Conservation (phyloP, 176 grass and related monocot species). For the Oryza longistaminata region DNA sequence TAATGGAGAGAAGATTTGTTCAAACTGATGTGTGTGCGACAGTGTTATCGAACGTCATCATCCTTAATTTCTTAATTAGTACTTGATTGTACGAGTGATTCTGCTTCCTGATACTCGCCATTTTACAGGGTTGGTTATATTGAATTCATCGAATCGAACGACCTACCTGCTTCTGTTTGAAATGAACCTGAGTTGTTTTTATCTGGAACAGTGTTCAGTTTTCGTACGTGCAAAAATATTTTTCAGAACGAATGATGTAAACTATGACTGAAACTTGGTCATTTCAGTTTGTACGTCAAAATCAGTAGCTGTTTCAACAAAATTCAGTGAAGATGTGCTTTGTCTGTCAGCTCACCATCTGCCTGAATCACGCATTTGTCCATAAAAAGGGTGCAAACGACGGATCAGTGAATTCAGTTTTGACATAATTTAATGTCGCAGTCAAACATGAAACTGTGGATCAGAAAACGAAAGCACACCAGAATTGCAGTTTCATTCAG, state of each 20-base stretch:
- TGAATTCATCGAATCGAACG: not conserved
- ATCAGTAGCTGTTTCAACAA: not conserved
- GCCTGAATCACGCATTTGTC: not conserved
- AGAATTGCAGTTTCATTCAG: not conserved
- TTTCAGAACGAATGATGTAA: not conserved
- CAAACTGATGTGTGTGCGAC: not conserved
- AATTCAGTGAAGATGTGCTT: not conserved
- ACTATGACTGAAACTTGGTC: not conserved
- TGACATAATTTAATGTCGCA: not conserved
- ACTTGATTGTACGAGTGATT: not conserved
- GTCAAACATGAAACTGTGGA: not conserved
- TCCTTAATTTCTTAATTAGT: not conserved
- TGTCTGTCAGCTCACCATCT: not conserved
- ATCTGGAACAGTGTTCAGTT: not conserved
- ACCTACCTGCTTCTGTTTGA: not conserved
- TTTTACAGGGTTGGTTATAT: not conserved
- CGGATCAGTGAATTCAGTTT: not conserved
- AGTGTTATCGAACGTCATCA: not conserved
- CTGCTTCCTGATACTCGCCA: not conserved
- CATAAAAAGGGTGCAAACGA: slow-evolving; percentile 12
- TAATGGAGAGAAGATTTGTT: not conserved
- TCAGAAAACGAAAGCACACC: not conserved
- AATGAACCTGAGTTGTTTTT: not conserved
- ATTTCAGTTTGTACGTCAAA: slow-evolving; percentile 1
- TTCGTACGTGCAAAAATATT: not conserved